Evolutionary conservation across 2,329 filamentous ascomycete species (phyloP).

Genomic region (Penicillium sp.): DNA sequence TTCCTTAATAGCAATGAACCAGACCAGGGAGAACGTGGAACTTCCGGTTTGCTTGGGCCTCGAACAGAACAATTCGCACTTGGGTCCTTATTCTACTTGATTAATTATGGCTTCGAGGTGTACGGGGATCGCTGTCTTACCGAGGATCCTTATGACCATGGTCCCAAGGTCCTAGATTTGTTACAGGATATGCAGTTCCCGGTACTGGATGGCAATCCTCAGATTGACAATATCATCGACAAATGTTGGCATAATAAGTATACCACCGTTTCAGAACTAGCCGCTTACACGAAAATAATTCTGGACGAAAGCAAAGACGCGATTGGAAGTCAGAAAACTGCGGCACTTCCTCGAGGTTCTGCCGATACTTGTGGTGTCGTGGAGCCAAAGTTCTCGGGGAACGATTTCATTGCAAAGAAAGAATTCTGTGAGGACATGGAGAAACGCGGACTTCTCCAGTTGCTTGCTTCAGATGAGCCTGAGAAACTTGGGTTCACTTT

Average conservation of each 20-base stretch:
- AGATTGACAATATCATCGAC: slow-evolving; percentile 26
- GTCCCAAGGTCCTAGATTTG: slow-evolving; percentile 19
- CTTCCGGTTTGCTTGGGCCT: slow-evolving; percentile 22
- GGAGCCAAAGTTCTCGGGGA: slow-evolving; percentile 2
- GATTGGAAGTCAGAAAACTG: not conserved
- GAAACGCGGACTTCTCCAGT: slow-evolving; percentile 22
- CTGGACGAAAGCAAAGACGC: not conserved
- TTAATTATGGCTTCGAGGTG: slow-evolving; percentile 31
- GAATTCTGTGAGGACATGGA: slow-evolving; percentile 23
- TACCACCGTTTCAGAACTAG: slow-evolving; percentile 16
- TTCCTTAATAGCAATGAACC: slow-evolving; percentile 20
- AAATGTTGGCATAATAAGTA: slow-evolving; percentile 23
- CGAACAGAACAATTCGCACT: slow-evolving; percentile 32
- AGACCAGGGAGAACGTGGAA: slow-evolving; percentile 19
- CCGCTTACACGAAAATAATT: slow-evolving; percentile 13
- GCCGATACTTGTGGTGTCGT: not conserved
- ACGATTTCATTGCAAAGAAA: slow-evolving; percentile 18
- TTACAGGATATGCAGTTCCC: slow-evolving; percentile 25
- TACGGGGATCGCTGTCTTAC: slow-evolving; percentile 26
- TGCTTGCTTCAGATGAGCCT: slow-evolving; percentile 21
- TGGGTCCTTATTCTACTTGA: slow-evolving; percentile 29
- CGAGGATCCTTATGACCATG: slow-evolving; percentile 23
- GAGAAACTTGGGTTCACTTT: slow-evolving; percentile 21
- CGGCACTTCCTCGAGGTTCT: too few relatives aligned
- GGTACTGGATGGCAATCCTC: slow-evolving; percentile 19